These are phyloP conservation scores for Choiromyces venosus DNA, from an alignment of 495 filamentous ascomycete genomes.

Conservation along the genomic window DNA sequence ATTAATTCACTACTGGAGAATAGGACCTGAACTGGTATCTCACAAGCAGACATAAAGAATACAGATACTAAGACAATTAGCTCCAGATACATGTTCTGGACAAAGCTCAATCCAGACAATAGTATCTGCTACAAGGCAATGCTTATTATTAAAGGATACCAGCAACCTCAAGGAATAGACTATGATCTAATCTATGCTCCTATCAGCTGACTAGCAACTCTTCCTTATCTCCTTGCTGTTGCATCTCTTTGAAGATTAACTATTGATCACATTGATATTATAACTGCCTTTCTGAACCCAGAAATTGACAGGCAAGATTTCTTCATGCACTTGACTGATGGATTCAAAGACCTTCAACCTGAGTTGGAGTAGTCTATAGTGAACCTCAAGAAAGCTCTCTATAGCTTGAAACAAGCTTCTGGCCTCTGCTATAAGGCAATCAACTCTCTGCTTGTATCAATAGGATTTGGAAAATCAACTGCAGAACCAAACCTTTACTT, in stretches of 20 bases:
- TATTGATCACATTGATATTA: slow-evolving; percentile 10
- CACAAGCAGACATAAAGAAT: too few species aligned
- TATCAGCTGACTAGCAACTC: slow-evolving; percentile 4
- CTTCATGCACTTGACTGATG: slow-evolving; percentile 12
- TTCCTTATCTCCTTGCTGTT: slow-evolving; percentile 1
- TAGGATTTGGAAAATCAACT: slow-evolving; percentile 8
- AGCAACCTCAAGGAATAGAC: not conserved
- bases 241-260: not conserved
- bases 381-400: slow-evolving; percentile 4
- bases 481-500: slow-evolving; percentile 8
- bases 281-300: slow-evolving; percentile 13
- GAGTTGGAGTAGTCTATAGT: too few species aligned
- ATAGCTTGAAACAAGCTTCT: slow-evolving; percentile 9
- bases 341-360: not conserved
- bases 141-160: slow-evolving; percentile 1
- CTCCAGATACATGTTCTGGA: not conserved
- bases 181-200: slow-evolving; percentile 9
- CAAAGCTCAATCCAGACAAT: slow-evolving; percentile 5
- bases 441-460: not conserved
- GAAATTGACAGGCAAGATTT: not conserved
- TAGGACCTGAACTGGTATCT: too few species aligned
- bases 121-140: not conserved
- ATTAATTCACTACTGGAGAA: too few species aligned
- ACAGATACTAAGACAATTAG: not conserved
- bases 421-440: slow-evolving; percentile 13